Evolutionary conservation across 495 filamentous ascomycete genomes (phyloP), one percentile per base, ranked within the genome.

Genomic region (Penicillium desertorum): DNA sequence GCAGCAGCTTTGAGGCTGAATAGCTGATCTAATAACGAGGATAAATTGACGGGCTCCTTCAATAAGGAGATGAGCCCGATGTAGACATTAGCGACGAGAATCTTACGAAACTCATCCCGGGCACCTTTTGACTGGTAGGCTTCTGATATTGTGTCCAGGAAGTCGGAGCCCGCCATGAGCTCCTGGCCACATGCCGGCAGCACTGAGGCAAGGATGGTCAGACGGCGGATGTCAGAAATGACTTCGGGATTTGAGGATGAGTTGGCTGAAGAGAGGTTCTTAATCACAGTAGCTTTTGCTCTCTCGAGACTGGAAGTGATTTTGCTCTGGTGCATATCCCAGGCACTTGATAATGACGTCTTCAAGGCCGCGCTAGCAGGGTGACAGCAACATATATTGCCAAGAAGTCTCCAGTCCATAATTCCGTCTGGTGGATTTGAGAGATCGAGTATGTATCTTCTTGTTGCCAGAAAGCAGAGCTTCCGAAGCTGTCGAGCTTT

Each of bases 101-200:
- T 76, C 54, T 80, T 85, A 44, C 83, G 80, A 12, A 87, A 66
- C 7, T 79, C 78, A 14, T 79, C 80, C 43, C 84, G 44, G 3
- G 42, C 80, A 59, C 77, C 80, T 23, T 62, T 56, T 48, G 83
- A 73, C 43, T 77, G 81, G 69, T 88, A 95, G 49, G 82, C 82
- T 58, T 77, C 81, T 32, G 80, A 74, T 14, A 95, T 75, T 3
- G 86, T 84, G 64, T 96, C 92, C 12, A 96, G 65, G 62, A 92
- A 92, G 68, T 96, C 92, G 46, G 89, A 89, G 17, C 92, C 92
- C 1, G 86, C 85, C 68, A 95, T 79, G 46, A 96, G 85, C 62
- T 86, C 85, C 41, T 78, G 73, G 37, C 78, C 77, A 64, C 59
- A 66, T 34, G 59, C 61, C 29, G 69, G 70, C 27, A 76, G 59